Conservation (phyloP, 352 stramenopile genomes). For the Elongisporangium anandrum region DNA sequence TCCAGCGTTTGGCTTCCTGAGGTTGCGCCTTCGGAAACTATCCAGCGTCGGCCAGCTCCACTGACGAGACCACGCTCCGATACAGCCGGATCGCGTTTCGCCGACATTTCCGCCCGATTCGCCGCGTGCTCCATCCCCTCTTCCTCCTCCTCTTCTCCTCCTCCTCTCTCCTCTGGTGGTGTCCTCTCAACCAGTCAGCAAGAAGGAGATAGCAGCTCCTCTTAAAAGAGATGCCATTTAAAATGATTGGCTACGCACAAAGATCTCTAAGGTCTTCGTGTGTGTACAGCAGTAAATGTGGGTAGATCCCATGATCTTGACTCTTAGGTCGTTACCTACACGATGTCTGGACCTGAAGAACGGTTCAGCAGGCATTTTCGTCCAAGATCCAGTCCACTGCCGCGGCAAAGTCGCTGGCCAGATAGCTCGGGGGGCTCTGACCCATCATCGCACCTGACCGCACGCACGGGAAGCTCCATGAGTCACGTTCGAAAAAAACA, state of each 20-base stretch:
- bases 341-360: neutral
- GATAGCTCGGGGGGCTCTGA: slow-evolving; percentile 15
- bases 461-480: neutral
- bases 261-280: neutral
- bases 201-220: too few relatives aligned
- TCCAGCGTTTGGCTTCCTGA: neutral
- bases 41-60: neutral
- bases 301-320: neutral
- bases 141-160: neutral
- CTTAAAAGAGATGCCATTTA: too few relatives aligned
- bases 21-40: neutral
- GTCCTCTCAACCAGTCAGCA: neutral
- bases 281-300: neutral
- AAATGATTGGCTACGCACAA: neutral
- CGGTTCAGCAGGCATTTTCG: neutral
- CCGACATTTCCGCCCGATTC: neutral
- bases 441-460: neutral
- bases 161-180: neutral
- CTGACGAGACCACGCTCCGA: neutral
- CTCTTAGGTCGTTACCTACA: neutral
- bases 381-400: slow-evolving; percentile 28
- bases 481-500: neutral
- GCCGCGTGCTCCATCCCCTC: neutral
- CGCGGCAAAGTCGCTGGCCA: slow-evolving; percentile 20
- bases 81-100: neutral